Evolutionary conservation across 306 rosid species (phyloP).

Genomic region (Cicer cuneatum): DNA sequence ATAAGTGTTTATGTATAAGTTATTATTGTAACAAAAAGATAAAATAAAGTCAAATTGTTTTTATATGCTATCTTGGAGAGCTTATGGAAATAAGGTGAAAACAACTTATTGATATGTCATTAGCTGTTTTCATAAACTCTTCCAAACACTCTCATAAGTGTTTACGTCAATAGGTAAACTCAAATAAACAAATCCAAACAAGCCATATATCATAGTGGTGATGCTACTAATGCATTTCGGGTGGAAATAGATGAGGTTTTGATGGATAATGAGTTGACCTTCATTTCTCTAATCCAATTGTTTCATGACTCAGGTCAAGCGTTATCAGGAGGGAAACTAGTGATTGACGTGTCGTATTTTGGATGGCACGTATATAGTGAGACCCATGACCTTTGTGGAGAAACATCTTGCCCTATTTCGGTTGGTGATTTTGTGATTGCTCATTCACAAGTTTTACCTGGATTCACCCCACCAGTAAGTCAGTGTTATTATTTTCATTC

Average conservation of each 20-base stretch:
- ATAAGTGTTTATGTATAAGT: no score
- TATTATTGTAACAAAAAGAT: no score
- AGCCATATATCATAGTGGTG: no score
- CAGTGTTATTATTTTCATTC: constrained; percentile 27
- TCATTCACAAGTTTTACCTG: constrained; percentile 76
- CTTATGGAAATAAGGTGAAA: no score
- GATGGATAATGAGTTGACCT: neutral
- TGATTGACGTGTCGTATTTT: constrained; percentile 77
- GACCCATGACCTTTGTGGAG: constrained; percentile 79
- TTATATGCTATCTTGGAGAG: no score
- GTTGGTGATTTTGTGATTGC: constrained; percentile 79
- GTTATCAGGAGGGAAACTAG: constrained; percentile 75
- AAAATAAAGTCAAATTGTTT: no score
- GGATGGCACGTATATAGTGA: constrained; percentile 84
- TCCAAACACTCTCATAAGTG: no score
- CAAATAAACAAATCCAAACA: no score
- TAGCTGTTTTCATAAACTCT: no score
- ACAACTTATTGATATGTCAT: no score
- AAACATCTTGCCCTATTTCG: constrained; percentile 84
- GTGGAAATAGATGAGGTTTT: constrained; percentile 10
- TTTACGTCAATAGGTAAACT: no score
- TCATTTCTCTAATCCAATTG: constrained; percentile 28
- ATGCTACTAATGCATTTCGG: neutral
- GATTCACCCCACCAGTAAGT: constrained; percentile 90
- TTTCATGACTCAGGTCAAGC: constrained; percentile 56